Conservation (phyloP, 164 flowering plant species). For the Annona squamosa region DNA sequence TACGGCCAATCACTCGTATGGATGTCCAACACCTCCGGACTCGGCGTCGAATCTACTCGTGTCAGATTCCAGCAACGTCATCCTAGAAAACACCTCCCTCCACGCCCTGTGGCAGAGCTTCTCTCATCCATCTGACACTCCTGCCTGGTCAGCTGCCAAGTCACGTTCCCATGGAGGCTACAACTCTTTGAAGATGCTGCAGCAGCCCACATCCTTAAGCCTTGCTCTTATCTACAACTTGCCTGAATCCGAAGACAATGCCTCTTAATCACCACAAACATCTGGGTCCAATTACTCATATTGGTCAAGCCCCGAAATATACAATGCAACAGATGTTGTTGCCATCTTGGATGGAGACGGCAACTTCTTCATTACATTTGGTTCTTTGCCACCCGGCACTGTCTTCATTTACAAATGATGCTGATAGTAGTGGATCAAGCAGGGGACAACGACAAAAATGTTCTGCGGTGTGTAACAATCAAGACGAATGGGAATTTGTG, state of each 20-base stretch:
- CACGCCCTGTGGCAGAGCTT: conserved; percentile 59
- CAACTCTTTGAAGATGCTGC: conserved; percentile 77
- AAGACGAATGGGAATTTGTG: conserved; percentile 76
- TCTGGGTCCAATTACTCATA: conserved; percentile 57
- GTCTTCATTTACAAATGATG: conserved; percentile 75
- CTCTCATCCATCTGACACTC: conserved; percentile 77
- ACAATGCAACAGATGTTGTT: conserved; percentile 77
- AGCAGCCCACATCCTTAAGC: conserved; percentile 69
- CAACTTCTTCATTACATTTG: conserved; percentile 73
- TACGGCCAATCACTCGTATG: conserved; percentile 40
- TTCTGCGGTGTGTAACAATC: conserved; percentile 44
- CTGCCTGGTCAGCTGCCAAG: conserved; percentile 70
- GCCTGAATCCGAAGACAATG: conserved; percentile 24
- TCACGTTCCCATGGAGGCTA: conserved; percentile 24
- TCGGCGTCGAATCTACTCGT: conserved; percentile 42
- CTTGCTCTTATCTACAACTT: conserved; percentile 61
- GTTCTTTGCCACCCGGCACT: conserved; percentile 48
- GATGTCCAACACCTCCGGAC: conserved; percentile 65
- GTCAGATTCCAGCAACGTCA: conserved; percentile 73
- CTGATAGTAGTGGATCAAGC: conserved; percentile 35
- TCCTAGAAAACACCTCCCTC: conserved; percentile 32
- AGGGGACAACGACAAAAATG: conserved; percentile 19
- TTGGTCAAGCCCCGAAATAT: conserved; percentile 51
- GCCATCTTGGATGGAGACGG: conserved; percentile 62
- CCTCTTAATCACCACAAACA: conserved; percentile 10